Evolutionary conservation across 441 rosid species (phyloP).

Genomic region (Mallotus repandus): DNA sequence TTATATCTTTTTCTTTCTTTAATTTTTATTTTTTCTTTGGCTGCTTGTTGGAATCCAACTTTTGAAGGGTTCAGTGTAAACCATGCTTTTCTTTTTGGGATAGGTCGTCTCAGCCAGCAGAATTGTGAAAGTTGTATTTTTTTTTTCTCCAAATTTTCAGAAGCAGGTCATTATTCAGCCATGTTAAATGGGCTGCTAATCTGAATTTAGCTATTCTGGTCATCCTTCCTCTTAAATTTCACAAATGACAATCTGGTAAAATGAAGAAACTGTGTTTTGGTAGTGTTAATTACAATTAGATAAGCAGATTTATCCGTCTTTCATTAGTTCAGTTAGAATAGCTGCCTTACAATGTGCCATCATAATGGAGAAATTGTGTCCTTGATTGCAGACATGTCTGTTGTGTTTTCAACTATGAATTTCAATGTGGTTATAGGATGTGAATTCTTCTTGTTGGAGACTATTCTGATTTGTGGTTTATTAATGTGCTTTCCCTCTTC

Average conservation of each 20-base stretch:
- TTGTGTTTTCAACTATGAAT: background rate
- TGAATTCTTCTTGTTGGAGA: background rate
- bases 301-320: background rate
- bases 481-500: slow-evolving; percentile 18
- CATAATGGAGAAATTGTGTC: background rate
- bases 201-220: background rate
- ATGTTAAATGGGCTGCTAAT: no score
- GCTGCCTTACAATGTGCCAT: background rate
- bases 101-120: no score
- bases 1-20: no score
- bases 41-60: no score
- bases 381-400: background rate
- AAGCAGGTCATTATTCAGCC: no score
- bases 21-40: no score
- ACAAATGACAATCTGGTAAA: background rate
- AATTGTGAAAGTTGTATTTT: no score
- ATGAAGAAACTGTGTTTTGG: background rate
- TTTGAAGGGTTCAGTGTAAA: no score
- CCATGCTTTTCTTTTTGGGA: no score
- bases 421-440: background rate
- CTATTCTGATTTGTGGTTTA: background rate
- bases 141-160: no score
- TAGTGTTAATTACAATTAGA: background rate
- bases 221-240: background rate
- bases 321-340: background rate